Percentiles rank a stretch among this genome's conserved stretches.
phyloP scores from a whole-genome alignment of 345 rosid species.

The Populus deltoides region DNA sequence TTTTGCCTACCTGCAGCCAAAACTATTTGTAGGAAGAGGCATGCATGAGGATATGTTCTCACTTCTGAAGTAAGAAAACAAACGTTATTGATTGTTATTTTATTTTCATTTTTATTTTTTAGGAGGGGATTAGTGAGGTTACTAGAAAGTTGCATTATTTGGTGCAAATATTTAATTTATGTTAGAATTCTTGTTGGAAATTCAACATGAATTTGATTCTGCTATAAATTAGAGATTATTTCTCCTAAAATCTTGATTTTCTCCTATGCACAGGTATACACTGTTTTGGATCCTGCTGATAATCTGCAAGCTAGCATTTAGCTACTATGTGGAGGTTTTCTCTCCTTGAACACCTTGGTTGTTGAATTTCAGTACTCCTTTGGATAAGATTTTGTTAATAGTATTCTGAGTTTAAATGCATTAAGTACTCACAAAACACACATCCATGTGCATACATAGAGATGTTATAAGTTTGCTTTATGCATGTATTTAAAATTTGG shows the following conservation, averaged over 20 bases:
- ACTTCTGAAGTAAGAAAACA: constrained; percentile 71
- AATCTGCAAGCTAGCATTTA: constrained; percentile 90
- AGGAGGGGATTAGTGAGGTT: background rate
- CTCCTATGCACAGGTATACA: constrained; percentile 65
- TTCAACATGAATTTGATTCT: constrained; percentile 2
- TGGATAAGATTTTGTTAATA: background rate
- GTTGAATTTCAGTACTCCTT: constrained; percentile 5
- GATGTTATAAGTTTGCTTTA: background rate
- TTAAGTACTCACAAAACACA: background rate
- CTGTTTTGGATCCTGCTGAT: constrained; percentile 87
- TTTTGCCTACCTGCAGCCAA: constrained; percentile 55
- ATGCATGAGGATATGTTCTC: constrained; percentile 89
- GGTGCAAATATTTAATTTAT: background rate
- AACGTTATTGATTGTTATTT: background rate
- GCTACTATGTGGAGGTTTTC: constrained; percentile 94
- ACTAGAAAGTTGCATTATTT: background rate
- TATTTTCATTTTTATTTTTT: background rate
- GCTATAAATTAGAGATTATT: constrained; percentile 6
- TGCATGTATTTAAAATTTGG: background rate
- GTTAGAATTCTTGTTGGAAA: background rate
- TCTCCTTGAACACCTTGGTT: constrained; percentile 15
- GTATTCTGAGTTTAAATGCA: background rate
- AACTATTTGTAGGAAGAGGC: constrained; percentile 91
- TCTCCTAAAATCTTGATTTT: constrained; percentile 14
- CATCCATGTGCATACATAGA: background rate